Percentiles rank a stretch among this genome's conserved stretches.
Evolutionary conservation across 257 asterid genomes (phyloP).

Genomic region (Paulownia fortunei): DNA sequence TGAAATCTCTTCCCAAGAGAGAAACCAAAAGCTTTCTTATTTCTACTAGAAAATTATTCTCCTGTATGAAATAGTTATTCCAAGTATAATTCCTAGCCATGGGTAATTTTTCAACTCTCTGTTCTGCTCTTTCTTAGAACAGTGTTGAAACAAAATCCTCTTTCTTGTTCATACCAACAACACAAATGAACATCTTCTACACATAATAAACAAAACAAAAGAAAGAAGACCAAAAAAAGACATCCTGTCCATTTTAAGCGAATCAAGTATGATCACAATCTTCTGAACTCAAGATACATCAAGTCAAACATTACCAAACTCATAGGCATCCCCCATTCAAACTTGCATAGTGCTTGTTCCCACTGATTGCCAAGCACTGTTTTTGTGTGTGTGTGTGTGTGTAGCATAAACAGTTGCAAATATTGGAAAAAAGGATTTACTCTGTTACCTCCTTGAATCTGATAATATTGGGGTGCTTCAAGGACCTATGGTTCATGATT

Average conservation of each 20-base stretch:
- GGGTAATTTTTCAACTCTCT: not conserved
- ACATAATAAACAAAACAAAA: constrained; percentile 6
- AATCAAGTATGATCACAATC: not conserved
- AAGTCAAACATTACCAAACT: not conserved
- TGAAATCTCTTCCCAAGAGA: not conserved
- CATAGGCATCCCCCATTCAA: not conserved
- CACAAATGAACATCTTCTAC: not conserved
- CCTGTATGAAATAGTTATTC: not conserved
- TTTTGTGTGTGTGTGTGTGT: not conserved
- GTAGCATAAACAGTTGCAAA: not conserved
- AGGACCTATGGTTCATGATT: constrained; percentile 78
- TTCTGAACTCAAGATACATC: not conserved
- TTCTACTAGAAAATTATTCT: not conserved
- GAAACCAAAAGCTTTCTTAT: not conserved
- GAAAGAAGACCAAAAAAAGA: not conserved
- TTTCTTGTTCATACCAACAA: not conserved
- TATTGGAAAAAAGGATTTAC: not conserved
- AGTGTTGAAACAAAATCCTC: not conserved
- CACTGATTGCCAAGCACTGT: no score
- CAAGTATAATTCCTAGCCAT: not conserved
- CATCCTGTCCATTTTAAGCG: not conserved
- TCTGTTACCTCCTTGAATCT: constrained; percentile 71
- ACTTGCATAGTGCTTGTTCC: not conserved
- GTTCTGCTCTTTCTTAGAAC: not conserved
- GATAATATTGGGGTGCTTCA: constrained; percentile 72